Evolutionary conservation across 257 asterid species (phyloP).

Genomic region (Solanum arcanum): DNA sequence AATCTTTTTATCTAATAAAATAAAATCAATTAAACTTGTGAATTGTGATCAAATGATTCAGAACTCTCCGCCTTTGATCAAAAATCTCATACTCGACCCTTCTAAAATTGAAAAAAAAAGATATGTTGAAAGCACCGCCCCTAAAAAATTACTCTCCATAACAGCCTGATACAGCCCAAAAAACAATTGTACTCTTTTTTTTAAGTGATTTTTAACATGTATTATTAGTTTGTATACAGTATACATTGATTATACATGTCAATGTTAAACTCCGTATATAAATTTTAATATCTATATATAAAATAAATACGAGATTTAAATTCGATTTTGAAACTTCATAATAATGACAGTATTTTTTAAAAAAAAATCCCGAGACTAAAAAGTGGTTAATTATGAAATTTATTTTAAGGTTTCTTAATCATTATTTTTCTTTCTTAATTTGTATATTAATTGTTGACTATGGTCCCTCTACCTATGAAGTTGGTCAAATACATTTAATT

Average conservation of each 20-base stretch:
- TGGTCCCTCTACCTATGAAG: not conserved
- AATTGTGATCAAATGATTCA: no score
- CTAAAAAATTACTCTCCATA: not conserved
- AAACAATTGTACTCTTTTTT: no score
- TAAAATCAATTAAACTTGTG: not conserved
- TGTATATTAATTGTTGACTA: not conserved
- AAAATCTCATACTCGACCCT: not conserved
- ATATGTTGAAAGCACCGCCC: not conserved
- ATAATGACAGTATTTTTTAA: not conserved
- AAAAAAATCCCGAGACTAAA: not conserved
- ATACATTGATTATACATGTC: not conserved
- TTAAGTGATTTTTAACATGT: not conserved
- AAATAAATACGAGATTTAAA: no score
- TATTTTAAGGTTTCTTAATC: not conserved
- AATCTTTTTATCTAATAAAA: not conserved
- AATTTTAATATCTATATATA: no score
- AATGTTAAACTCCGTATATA: not conserved
- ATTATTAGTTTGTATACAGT: not conserved
- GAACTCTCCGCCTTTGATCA: no score
- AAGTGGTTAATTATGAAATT: not conserved
- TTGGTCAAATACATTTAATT: not conserved
- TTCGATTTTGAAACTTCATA: not conserved
- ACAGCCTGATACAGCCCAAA: not conserved
- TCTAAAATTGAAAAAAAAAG: no score
- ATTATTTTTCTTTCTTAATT: not conserved